Percentiles rank a stretch among this genome's conserved stretches.
Conservation (phyloP, 2,329 filamentous ascomycete species). For the Curvularia sp. region DNA sequence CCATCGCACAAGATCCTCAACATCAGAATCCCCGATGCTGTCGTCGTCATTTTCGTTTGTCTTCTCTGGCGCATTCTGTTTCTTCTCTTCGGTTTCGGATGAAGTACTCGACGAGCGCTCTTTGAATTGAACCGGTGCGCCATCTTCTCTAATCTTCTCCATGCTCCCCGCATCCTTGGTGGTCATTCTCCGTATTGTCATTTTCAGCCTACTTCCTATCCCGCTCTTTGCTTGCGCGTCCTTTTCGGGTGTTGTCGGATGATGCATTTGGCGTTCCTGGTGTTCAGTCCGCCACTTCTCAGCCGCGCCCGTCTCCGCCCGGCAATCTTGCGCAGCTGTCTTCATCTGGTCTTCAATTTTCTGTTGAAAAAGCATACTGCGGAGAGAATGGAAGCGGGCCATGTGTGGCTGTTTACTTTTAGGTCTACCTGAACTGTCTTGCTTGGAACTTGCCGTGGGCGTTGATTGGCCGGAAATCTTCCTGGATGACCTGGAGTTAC, state of each 20-base stretch:
- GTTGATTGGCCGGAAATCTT: conserved; percentile 18
- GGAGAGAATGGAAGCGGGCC: conserved; percentile 44
- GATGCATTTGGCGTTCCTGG: conserved; percentile 35
- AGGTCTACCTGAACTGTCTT: conserved; percentile 19
- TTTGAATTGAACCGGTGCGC: conserved; percentile 19
- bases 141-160: conserved; percentile 34
- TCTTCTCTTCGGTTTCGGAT: conserved; percentile 30
- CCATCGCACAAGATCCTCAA: conserved; percentile 46
- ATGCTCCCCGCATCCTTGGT: conserved; percentile 39
- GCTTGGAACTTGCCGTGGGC: conserved; percentile 14
- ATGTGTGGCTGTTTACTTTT: conserved; percentile 37
- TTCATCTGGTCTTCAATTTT: conserved; percentile 42
- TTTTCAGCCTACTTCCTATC: conserved; percentile 33
- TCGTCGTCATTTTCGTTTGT: conserved; percentile 26
- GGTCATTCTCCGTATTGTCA: conserved; percentile 36
- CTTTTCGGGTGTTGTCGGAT: conserved; percentile 36
- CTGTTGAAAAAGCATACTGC: conserved; percentile 43
- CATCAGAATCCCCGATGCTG: conserved; percentile 42
- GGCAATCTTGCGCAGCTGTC: conserved; percentile 22
- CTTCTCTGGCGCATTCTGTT: conserved; percentile 8
- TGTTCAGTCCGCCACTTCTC: conserved; percentile 41
- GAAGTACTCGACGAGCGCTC: conserved; percentile 36
- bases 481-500: conserved; percentile 17
- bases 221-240: conserved; percentile 26
- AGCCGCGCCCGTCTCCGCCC: conserved; percentile 28